phyloP scores from a whole-genome alignment of 148 eudicot genomes.

The Rhododendron henanense region DNA sequence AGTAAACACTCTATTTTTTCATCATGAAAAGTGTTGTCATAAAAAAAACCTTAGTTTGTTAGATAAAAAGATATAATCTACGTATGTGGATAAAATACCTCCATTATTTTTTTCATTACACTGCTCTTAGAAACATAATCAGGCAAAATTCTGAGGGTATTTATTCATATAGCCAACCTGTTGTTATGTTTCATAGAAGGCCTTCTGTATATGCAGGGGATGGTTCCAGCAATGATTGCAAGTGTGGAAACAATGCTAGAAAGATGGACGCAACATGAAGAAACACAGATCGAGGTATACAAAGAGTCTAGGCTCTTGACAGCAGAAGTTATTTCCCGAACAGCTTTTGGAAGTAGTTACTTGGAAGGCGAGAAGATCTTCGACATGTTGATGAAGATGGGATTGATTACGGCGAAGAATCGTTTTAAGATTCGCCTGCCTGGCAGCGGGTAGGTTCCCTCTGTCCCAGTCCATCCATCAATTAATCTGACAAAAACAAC shows the following conservation, averaged over 20 bases:
- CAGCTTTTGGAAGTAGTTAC: constrained; percentile 12
- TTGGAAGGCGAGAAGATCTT: constrained; percentile 9
- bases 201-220: neutral
- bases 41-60: neutral
- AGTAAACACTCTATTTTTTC: no score
- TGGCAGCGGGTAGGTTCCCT: neutral
- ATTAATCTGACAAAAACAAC: neutral
- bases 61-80: neutral
- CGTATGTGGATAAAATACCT: neutral
- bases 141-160: neutral
- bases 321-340: constrained; percentile 4
- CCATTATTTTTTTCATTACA: neutral
- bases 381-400: neutral
- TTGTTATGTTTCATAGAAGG: neutral
- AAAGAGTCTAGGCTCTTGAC: neutral
- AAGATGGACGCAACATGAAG: constrained; percentile 11
- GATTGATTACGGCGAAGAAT: neutral
- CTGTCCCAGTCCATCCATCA: neutral
- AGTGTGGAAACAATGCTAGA: constrained; percentile 10
- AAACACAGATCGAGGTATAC: neutral
- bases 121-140: neutral
- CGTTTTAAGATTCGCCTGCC: neutral
- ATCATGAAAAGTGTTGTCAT: neutral
- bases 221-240: constrained; percentile 6
- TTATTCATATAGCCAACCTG: no score